Percentiles rank a stretch among this genome's conserved stretches.
Evolutionary conservation across 768 basidiomycete genomes (phyloP).

Genomic region (Hemileccinum impolitum): DNA sequence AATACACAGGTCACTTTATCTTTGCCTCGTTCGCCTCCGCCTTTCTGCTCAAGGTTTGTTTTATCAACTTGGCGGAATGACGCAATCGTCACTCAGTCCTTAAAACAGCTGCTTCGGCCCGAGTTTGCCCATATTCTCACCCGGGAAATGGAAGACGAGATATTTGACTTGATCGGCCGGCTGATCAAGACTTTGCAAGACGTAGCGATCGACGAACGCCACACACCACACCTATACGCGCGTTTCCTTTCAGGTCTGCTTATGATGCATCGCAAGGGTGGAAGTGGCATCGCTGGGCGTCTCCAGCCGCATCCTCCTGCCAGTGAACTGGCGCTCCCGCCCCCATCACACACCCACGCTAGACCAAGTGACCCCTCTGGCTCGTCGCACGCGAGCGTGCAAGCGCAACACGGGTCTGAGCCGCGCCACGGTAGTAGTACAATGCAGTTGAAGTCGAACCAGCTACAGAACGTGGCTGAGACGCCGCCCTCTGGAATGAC

Average conservation of each 20-base stretch:
- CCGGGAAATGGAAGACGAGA: slow-evolving; percentile 59
- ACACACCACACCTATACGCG: slow-evolving; percentile 77
- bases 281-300: slow-evolving; percentile 50
- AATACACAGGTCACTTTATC: slow-evolving; percentile 65
- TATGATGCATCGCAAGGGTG: slow-evolving; percentile 65
- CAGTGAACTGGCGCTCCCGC: slow-evolving; percentile 25
- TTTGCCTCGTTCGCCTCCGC: slow-evolving; percentile 81
- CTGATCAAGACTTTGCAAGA: slow-evolving; percentile 71
- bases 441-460: slow-evolving; percentile 30
- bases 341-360: slow-evolving; percentile 12
- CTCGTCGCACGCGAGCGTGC: slow-evolving; percentile 19
- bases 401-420: slow-evolving; percentile 11
- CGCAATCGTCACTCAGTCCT: neutral
- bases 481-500: neutral
- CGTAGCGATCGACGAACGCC: slow-evolving; percentile 77
- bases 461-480: neutral
- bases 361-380: slow-evolving; percentile 31
- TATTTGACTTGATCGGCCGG: slow-evolving; percentile 67
- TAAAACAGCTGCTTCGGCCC: slow-evolving; percentile 60
- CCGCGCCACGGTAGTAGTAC: slow-evolving; percentile 23
- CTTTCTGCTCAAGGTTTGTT: slow-evolving; percentile 70
- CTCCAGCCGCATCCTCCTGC: slow-evolving; percentile 50
- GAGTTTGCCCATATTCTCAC: slow-evolving; percentile 64
- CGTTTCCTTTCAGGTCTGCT: slow-evolving; percentile 75
- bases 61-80: neutral